Evolutionary conservation across 2,329 filamentous ascomycete species (phyloP).

Genomic region (Sporothrix inflata): DNA sequence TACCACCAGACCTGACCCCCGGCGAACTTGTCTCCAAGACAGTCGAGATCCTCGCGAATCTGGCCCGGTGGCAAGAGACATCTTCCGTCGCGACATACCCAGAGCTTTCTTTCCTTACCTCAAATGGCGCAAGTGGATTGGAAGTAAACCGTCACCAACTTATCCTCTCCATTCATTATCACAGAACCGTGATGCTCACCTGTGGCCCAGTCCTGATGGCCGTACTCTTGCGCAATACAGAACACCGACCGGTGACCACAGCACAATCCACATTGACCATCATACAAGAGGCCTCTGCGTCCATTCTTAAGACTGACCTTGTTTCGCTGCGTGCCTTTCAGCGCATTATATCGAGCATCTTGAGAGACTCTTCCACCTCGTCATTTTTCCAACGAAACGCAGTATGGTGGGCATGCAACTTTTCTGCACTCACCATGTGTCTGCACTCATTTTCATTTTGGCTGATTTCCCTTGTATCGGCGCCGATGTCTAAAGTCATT

Average conservation of each 20-base stretch:
- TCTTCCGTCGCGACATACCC: not conserved
- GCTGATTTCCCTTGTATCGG: not conserved
- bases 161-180: not conserved
- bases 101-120: not conserved
- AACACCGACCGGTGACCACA: not conserved
- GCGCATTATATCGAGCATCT: not conserved
- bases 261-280: not conserved
- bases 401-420: conserved; percentile 8
- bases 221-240: not conserved
- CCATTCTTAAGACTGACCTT: not conserved
- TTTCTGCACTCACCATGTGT: conserved; percentile 2
- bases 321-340: not conserved
- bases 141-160: not conserved
- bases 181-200: conserved; percentile 6
- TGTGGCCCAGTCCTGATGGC: conserved; percentile 5
- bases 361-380: not conserved
- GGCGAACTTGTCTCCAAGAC: conserved; percentile 6
- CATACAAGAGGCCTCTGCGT: not conserved
- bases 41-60: not conserved
- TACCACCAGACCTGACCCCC: not conserved
- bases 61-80: not conserved
- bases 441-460: not conserved
- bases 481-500: not conserved
- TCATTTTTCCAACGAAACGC: not conserved
- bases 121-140: not conserved